Conservation (phyloP, 2,329 filamentous ascomycete species). For the Scedosporium boydii region DNA sequence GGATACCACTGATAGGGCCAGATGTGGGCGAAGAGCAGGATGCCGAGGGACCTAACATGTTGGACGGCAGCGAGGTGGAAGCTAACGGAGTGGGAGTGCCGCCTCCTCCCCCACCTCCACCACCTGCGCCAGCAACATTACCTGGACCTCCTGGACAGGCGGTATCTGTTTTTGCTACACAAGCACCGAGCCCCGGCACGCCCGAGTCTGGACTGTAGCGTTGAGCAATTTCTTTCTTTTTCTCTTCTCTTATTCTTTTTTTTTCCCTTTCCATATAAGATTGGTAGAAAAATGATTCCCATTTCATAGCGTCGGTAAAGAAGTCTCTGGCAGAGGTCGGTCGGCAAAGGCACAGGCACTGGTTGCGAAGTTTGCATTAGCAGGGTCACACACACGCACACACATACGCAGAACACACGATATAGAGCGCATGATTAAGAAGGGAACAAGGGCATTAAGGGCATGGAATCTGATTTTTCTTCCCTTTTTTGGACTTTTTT, state of each 20-base stretch:
- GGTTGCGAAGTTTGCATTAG: background rate
- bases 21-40: constrained; percentile 5
- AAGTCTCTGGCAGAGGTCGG: background rate
- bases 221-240: background rate
- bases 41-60: background rate
- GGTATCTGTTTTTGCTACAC: background rate
- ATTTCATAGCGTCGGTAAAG: background rate
- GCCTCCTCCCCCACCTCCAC: background rate
- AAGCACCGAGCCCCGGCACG: background rate
- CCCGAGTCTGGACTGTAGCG: background rate
- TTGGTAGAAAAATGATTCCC: background rate
- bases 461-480: background rate
- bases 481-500: background rate
- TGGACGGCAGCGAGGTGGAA: background rate
- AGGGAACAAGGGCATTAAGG: background rate
- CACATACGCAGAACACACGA: no score
- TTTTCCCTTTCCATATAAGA: background rate
- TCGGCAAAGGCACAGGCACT: background rate
- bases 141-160: background rate
- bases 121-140: background rate
- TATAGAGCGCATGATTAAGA: constrained; percentile 1
- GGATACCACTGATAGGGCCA: background rate
- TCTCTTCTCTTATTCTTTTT: background rate
- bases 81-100: background rate
- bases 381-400: background rate